phyloP scores from a whole-genome alignment of 2,329 filamentous ascomycete species.

The Plectosphaerella cucumerina region DNA sequence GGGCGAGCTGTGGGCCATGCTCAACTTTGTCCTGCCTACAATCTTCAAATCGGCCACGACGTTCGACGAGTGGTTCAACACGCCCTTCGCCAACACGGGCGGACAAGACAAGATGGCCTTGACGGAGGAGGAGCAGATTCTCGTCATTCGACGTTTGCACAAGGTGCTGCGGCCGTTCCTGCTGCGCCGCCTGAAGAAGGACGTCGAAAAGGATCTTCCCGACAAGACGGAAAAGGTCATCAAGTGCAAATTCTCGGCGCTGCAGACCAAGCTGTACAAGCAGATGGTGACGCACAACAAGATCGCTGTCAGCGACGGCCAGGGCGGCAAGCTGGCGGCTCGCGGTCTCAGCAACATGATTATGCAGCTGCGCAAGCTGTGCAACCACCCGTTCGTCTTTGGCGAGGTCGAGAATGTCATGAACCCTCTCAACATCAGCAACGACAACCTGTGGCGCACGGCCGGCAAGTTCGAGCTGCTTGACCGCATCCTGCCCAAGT shows the following conservation, averaged over 20 bases:
- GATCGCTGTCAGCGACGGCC: constrained; percentile 89
- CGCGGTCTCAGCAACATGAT: constrained; percentile 99
- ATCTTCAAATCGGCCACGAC: constrained; percentile 99
- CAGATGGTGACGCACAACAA: constrained; percentile 96
- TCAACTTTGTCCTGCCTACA: constrained; percentile 96
- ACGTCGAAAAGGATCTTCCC: constrained; percentile 97
- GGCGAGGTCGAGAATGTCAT: constrained; percentile 97
- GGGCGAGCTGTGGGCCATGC: constrained; percentile 91
- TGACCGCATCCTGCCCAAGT: constrained; percentile 90
- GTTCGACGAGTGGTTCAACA: constrained; percentile 99
- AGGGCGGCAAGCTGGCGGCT: constrained; percentile 90
- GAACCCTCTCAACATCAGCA: constrained; percentile 84
- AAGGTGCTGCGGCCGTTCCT: constrained; percentile 97
- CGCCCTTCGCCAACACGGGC: constrained; percentile 96
- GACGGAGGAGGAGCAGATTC: constrained; percentile 98
- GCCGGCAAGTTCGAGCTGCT: constrained; percentile 96
- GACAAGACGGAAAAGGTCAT: constrained; percentile 99
- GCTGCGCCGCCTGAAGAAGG: constrained; percentile 96
- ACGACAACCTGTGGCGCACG: constrained; percentile 92
- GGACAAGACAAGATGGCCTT: constrained; percentile 98
- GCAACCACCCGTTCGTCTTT: constrained; percentile 98
- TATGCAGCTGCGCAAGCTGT: constrained; percentile 97
- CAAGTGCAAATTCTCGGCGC: constrained; percentile 96
- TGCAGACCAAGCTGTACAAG: constrained; percentile 93
- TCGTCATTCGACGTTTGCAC: constrained; percentile 96